Base-by-base conservation (phyloP, 306 rosid species). In the Sicyos edulis region DNA sequence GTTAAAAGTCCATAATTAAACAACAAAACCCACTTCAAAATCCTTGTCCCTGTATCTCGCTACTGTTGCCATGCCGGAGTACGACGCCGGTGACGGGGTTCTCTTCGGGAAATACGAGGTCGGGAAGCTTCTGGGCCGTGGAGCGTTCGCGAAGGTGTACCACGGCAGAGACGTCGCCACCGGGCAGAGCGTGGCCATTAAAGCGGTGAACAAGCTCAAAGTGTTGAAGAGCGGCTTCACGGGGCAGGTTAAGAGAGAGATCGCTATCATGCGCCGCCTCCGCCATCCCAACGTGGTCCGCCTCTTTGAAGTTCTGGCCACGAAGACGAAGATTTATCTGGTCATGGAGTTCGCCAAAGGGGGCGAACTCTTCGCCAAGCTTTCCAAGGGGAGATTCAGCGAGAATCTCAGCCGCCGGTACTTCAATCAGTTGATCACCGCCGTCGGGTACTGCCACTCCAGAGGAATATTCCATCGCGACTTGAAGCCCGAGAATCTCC, bases 61-160 rank as follows among this genome's bases (percentile, higher is more conserved):
- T 3, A 26, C 29, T 26, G 29, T 26, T 11, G 0, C 37, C 63
- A 59, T 59, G 66, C 66, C 66, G 13, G 45, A 40, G 45, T 0
- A 0, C 8, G 9, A 6, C 45, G 8, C 9, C 45, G 45, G 45
- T 20, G 72, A 54, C 32, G 2, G 15, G 3, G 70, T 42, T 11
- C 49, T 85, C 61, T 85, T 85, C 74, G 89, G 89, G 0, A 83
- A 82, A 29, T 93, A 93, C 83, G 80, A 85, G 58, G 21, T 90
- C 1, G 78, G 81, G 1, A 77, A 58, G 66, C 73, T 93, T 3
- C 70, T 93, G 0, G 98, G 98, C 0, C 54, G 78, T 4, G 98
- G 98, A 2, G 93, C 96, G 0, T 88, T 82, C 45, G 97, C 89
- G 0, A 93, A 88, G 79, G 98, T 93, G 7, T 93, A 87, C 77